Evolutionary conservation across 345 rosid genomes (phyloP).

Genomic region (Arabidopsis arenosa): DNA sequence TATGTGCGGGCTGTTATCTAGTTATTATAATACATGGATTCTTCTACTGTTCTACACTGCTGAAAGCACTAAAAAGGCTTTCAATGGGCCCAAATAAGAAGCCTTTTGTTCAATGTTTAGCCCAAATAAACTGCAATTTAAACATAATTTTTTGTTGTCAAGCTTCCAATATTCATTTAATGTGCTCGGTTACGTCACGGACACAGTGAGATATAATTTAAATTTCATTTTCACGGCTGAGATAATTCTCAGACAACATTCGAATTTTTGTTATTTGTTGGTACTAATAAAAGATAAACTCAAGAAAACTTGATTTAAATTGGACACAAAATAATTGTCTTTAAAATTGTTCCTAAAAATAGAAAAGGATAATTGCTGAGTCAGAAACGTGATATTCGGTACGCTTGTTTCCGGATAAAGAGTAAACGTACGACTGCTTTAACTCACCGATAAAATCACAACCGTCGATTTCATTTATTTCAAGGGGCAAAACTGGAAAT

Average conservation of each 20-base stretch:
- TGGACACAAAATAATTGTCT: neutral
- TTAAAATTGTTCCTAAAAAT: neutral
- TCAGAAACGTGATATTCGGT: slow-evolving; percentile 18
- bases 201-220: neutral
- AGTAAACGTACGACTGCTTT: neutral
- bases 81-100: neutral
- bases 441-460: slow-evolving; percentile 24
- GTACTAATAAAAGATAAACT: neutral
- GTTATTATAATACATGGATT: too few species aligned
- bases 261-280: too few species aligned
- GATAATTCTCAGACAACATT: neutral
- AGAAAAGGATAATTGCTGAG: slow-evolving; percentile 15
- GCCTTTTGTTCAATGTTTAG: neutral
- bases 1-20: too few species aligned
- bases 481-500: slow-evolving; percentile 17
- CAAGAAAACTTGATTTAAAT: neutral
- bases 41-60: too few species aligned
- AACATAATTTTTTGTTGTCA: neutral
- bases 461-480: slow-evolving; percentile 28
- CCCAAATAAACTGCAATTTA: neutral
- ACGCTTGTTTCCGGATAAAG: slow-evolving; percentile 31
- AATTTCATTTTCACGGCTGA: slow-evolving; percentile 19
- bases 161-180: neutral
- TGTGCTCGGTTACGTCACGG: slow-evolving; percentile 25
- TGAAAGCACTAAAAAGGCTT: too few species aligned